Base-by-base conservation (phyloP, 345 rosid species). In the Clarkia xantiana region DNA sequence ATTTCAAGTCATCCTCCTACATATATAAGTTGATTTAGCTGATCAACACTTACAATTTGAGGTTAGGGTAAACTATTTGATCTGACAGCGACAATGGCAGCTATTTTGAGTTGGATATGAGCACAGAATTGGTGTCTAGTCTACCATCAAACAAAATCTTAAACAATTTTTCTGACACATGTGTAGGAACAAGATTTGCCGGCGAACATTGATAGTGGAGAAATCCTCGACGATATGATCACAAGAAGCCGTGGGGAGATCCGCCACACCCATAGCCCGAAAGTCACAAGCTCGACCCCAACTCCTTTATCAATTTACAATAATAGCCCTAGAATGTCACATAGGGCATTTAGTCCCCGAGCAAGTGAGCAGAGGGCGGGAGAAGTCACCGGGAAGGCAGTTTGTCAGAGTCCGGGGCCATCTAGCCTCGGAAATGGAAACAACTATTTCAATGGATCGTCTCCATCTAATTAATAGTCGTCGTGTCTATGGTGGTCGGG, bases 231-330 rank as follows among this genome's bases (percentile, higher is more conserved):
- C 55, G 83, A 64, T 51, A 62, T 79, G 14, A 66, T 82, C 49
- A 82, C 83, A 51, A 65, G 91, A 72, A 76, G 83, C 67, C 77
- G 91, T 8, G 86, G 86, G 25, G 91, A 82, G 76, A 52, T 79
- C 49, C 83, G 83, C 25, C 66, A 13, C 36, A 18, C 60, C n/a
- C 77, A 61, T 12, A 79, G 83, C 56, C 81, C 81, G 20, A 82
- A 72, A 67, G 47, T 68, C 44, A 72, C 81, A 15, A 76, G 86
- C 52, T 64, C 79, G 14, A 60, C 72, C 16, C 68, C 75, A 10
- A 34, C 58, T 60, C 61, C 81, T 13, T 43, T 41, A 60, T 43
- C 74, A 15, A 47, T 63, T 49, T 53, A 25, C 46, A 48, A 64
- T 47, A 53, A 40, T 48, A 76, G 80, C 65, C 82, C 82, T n/a